Evolutionary conservation across 2,329 filamentous ascomycete genomes (phyloP), one percentile per base, ranked within the genome.

Genomic region (Verruconis gallopava): DNA sequence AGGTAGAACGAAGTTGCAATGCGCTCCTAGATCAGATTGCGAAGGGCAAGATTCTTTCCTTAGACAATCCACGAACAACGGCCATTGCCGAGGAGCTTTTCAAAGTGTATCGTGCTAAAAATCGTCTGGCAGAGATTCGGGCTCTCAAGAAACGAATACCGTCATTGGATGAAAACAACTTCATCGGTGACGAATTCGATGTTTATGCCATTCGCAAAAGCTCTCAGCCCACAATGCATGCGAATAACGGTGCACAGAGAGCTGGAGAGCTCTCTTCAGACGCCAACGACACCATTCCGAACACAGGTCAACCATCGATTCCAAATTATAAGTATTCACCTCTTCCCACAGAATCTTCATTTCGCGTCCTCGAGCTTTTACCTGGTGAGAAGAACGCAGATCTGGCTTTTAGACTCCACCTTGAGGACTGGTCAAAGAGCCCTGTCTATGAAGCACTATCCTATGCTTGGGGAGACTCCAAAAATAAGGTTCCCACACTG

Each of bases 31-130:
- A 17, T 3, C 36, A 38, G 14, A 18, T 38, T 11, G 5, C 14
- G 36, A 20, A 18, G 12, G 21, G 36, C 14, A 4, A n/a, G n/a
- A 5, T 38, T n/a, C 14, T 20, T 19, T 5, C 36, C 15, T 6
- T 20, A 20, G n/a, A 21, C 3, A 21, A 19, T 19, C 14, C 36
- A 14, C 14, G 36, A 19, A 21, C 36, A 9, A 38, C 21, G 5
- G 36, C 36, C 14, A 18, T 38, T 19, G 36, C 36, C 14, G 36
- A 38, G 11, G 19, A 38, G 36, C 12, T 38, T 14, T 14, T 30
- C 11, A 11, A 11, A 30, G 25, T 30, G 11, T 30, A 11, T 30
- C 25, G 25, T 14, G 14, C 14, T 11, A 11, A 14, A 11, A 30
- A 30, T 30, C 11, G 25, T 11, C 25, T 30, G 11, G 25, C 25